phyloP scores from a whole-genome alignment of 805 yeast species.

The Jamesozyma hellenica region DNA sequence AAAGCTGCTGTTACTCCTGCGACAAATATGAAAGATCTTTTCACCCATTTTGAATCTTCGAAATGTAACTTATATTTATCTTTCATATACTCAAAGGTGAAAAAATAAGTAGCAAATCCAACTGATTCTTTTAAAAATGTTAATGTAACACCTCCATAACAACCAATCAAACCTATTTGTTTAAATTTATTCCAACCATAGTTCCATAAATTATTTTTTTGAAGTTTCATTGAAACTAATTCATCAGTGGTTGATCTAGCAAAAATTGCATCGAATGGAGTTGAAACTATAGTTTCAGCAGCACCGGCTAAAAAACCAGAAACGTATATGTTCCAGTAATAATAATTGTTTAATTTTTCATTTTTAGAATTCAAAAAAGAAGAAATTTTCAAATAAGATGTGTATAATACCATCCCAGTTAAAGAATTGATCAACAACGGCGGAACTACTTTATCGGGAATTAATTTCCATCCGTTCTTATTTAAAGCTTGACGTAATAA shows the following conservation, averaged over 20 bases:
- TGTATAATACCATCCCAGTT: constrained; percentile 79
- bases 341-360: neutral
- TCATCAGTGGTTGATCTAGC: constrained; percentile 73
- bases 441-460: constrained; percentile 73
- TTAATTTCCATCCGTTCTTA: constrained; percentile 75
- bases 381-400: constrained; percentile 41
- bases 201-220: constrained; percentile 63
- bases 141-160: constrained; percentile 81
- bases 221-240: constrained; percentile 44
- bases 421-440: constrained; percentile 82
- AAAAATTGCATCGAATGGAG: constrained; percentile 87
- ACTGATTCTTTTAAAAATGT: constrained; percentile 65
- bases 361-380: neutral
- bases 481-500: constrained; percentile 59
- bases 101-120: constrained; percentile 81
- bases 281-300: constrained; percentile 80
- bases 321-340: constrained; percentile 44
- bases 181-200: constrained; percentile 60
- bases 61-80: constrained; percentile 50
- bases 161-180: constrained; percentile 72
- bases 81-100: constrained; percentile 70
- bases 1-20: constrained; percentile 88
- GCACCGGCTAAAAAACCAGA: constrained; percentile 86
- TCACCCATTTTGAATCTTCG: constrained; percentile 24
- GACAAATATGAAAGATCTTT: constrained; percentile 37